These are phyloP conservation scores for Kickxella alabastrina DNA, from an alignment of 192 early-diverging fungal species.

Conservation along the genomic window DNA sequence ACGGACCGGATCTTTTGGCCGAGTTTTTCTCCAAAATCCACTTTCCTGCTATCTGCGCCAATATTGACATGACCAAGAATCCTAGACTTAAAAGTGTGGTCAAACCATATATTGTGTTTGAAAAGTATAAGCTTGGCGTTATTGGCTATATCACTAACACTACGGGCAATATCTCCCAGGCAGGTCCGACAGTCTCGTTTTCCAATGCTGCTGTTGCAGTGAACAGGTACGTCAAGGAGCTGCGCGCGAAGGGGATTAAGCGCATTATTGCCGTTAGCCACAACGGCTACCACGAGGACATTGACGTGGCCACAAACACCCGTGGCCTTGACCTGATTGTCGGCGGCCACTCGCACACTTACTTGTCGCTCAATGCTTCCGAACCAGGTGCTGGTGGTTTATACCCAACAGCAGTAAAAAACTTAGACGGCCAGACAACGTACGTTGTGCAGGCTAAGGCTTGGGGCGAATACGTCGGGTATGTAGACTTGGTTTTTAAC, in stretches of 20 bases:
- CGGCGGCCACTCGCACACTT: slow-evolving; percentile 73
- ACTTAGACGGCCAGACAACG: slow-evolving; percentile 56
- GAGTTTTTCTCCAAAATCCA: slow-evolving; percentile 55
- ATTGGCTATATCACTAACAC: slow-evolving; percentile 65
- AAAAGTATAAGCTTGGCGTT: slow-evolving; percentile 60
- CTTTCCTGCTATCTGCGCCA: slow-evolving; percentile 64
- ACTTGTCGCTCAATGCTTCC: slow-evolving; percentile 53
- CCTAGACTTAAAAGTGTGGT: slow-evolving; percentile 48
- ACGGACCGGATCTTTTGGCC: slow-evolving; percentile 54
- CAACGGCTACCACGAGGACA: slow-evolving; percentile 71
- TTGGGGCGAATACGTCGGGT: slow-evolving; percentile 62
- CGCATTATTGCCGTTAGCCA: slow-evolving; percentile 67
- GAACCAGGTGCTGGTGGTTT: slow-evolving; percentile 55
- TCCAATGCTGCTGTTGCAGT: slow-evolving; percentile 57
- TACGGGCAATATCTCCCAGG: slow-evolving; percentile 55
- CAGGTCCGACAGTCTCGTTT: slow-evolving; percentile 54
- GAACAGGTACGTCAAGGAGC: slow-evolving; percentile 60
- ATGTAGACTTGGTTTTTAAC: slow-evolving; percentile 58
- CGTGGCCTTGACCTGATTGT: slow-evolving; percentile 61
- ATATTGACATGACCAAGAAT: slow-evolving; percentile 58
- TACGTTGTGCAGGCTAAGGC: slow-evolving; percentile 68
- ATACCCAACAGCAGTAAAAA: slow-evolving; percentile 63
- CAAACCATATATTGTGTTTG: slow-evolving; percentile 65
- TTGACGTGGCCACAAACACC: slow-evolving; percentile 58
- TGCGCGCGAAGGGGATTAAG: slow-evolving; percentile 58